phyloP scores from a whole-genome alignment of 2,329 filamentous ascomycete species.

The Sporothrix inflata region DNA sequence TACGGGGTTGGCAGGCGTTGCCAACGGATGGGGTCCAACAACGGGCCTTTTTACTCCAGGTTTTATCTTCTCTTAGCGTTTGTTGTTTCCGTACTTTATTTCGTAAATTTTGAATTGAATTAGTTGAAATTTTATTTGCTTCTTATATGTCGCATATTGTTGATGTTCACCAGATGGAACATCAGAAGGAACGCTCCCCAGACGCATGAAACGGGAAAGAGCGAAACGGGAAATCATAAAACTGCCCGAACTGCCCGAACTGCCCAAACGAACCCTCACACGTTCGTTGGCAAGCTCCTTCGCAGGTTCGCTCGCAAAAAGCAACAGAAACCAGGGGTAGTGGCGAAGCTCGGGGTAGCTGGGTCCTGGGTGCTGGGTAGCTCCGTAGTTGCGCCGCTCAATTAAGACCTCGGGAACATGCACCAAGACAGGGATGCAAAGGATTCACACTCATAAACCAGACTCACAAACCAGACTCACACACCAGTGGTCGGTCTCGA shows the following conservation, averaged over 20 bases:
- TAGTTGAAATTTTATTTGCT: neutral
- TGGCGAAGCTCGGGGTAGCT: neutral
- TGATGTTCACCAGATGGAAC: neutral
- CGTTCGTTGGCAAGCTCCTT: neutral
- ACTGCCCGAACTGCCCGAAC: neutral
- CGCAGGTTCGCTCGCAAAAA: neutral
- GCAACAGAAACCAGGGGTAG: constrained; percentile 6
- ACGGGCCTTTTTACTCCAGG: neutral
- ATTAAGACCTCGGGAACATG: neutral
- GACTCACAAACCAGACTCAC: neutral
- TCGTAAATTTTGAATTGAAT: neutral
- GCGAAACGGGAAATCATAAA: neutral
- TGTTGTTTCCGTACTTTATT: too few relatives aligned
- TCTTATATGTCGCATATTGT: neutral
- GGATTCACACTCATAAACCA: neutral
- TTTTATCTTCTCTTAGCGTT: neutral
- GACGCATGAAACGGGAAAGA: neutral
- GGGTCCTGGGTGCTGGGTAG: neutral
- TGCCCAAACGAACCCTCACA: too few relatives aligned
- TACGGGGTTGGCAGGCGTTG: too few relatives aligned
- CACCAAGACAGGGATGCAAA: neutral
- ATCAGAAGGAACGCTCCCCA: neutral
- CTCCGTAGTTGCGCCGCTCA: constrained; percentile 16
- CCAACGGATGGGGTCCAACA: constrained; percentile 8
- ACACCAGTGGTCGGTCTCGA: too few relatives aligned